Base-by-base conservation (phyloP, 73 alveolate species). In the Stentor coeruleus region DNA sequence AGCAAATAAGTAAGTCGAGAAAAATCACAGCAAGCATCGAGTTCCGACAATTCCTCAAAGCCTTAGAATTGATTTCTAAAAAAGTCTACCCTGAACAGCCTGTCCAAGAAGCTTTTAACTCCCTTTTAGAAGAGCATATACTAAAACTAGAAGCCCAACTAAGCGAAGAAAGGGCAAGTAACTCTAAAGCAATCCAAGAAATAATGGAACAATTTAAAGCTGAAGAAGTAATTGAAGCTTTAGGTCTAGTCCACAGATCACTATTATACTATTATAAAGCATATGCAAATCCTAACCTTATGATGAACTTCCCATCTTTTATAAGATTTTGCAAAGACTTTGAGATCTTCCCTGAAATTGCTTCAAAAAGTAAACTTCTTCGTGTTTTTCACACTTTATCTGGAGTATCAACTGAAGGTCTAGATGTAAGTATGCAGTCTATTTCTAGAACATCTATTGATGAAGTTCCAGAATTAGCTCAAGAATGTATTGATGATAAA, bases 291-390 rank as follows among this genome's bases (percentile, higher is more conserved):
- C 6, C 20, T 20, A 49, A 49, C 86, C 85, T 55, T 33, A 81
- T 84, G 30, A 82, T 91, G 86, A 81, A 83, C 42, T 84, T 74
- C 59, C 89, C 84, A 15, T 82, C 82, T n/a, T 91, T 91, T 39
- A 74, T 81, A 3, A 87, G 87, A 83, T 91, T 91, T 82, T 91
- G 97, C 80, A 84, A 73, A 81, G 97, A 91, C 59, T 91, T 91
- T 81, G 94, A 91, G 3, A 77, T 91, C 4, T 91, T 91, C 80
- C 97, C 97, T 3, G 97, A 91, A 77, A 73, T 91, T 39, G 59
- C 89, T 31, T 85, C 91, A 42, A 87, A 91, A 83, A 41, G 90
- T n/a, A 89, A 84, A 74, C 74, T 91, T 11, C 58, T 82, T 77
- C 58, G 74, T 33, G 85, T 86, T 88, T 91, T 91, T 75, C 41